phyloP scores from a whole-genome alignment of 2,329 filamentous ascomycete genomes.

The Cytospora schulzeri region DNA sequence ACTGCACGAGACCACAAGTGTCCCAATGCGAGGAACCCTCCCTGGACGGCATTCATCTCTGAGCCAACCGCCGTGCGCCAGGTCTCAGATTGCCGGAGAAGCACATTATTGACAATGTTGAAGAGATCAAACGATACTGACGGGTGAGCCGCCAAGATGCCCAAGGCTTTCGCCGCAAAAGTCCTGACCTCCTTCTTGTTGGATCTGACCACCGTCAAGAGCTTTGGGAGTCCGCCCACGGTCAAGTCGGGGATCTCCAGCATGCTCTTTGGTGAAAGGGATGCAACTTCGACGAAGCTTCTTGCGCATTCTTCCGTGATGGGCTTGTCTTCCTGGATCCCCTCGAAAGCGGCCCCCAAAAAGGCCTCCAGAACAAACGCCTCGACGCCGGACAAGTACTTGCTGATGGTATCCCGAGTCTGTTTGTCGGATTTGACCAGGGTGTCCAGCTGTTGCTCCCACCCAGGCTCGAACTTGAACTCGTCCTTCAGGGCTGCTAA shows the following conservation, averaged over 20 bases:
- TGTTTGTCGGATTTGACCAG: slow-evolving; percentile 70
- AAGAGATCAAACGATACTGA: slow-evolving; percentile 25
- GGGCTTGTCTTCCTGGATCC: slow-evolving; percentile 50
- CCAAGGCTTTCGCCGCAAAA: slow-evolving; percentile 70
- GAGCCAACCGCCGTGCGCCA: slow-evolving; percentile 55
- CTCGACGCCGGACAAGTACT: slow-evolving; percentile 51
- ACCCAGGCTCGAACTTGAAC: slow-evolving; percentile 72
- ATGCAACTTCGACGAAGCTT: slow-evolving; percentile 56
- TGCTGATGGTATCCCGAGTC: slow-evolving; percentile 60
- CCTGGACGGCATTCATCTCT: slow-evolving; percentile 50
- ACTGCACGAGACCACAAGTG: slow-evolving; percentile 47
- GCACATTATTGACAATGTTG: slow-evolving; percentile 39
- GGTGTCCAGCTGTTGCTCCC: slow-evolving; percentile 79
- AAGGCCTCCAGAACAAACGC: slow-evolving; percentile 45
- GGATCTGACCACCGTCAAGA: slow-evolving; percentile 66
- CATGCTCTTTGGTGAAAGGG: slow-evolving; percentile 43
- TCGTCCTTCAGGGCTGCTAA: slow-evolving; percentile 49
- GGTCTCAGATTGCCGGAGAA: slow-evolving; percentile 53
- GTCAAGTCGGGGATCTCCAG: slow-evolving; percentile 41
- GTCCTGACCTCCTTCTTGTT: slow-evolving; percentile 71
- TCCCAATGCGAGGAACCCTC: slow-evolving; percentile 48
- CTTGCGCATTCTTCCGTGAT: slow-evolving; percentile 51
- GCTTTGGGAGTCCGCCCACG: slow-evolving; percentile 51
- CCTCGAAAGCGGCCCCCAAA: slow-evolving; percentile 59
- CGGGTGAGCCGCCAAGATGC: slow-evolving; percentile 73